Conservation (phyloP, 768 basidiomycete genomes). For the Mycena vitilis region DNA sequence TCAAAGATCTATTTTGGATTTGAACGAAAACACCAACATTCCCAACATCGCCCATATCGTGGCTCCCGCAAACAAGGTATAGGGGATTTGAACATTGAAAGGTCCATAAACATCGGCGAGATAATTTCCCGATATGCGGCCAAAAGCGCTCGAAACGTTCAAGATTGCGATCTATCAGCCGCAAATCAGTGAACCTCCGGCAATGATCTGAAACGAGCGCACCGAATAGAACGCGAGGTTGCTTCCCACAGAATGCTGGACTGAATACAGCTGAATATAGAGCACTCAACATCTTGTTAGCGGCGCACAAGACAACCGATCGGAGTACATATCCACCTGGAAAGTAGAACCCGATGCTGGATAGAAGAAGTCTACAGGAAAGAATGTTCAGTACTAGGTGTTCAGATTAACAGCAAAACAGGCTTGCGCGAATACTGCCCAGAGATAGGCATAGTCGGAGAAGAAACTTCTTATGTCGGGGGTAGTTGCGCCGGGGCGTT, state of each 20-base stretch:
- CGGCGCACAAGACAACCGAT: too few species aligned
- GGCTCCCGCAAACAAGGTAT: conserved; percentile 47
- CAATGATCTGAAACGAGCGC: not conserved
- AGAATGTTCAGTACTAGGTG: too few species aligned
- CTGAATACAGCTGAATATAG: conserved; percentile 36
- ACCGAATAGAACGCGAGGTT: conserved; percentile 38
- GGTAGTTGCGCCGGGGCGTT: conserved; percentile 6
- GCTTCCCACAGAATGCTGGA: conserved; percentile 37
- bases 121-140: conserved; percentile 49
- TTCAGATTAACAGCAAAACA: too few species aligned
- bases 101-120: conserved; percentile 51
- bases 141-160: conserved; percentile 46
- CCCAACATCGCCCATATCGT: conserved; percentile 54
- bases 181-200: not conserved
- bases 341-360: too few species aligned
- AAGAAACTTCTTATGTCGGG: conserved; percentile 47
- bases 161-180: conserved; percentile 49
- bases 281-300: conserved; percentile 12
- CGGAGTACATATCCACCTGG: too few species aligned
- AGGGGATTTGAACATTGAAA: conserved; percentile 52
- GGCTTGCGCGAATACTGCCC: conserved; percentile 43
- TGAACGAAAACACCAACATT: conserved; percentile 43
- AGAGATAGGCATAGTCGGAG: conserved; percentile 45
- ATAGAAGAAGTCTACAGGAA: too few species aligned
- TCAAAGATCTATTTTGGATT: not conserved